Evolutionary conservation across 1,139 yeast species (phyloP), one percentile per base, ranked within the genome.

Genomic region (Geotrichum cucujoidarum): DNA sequence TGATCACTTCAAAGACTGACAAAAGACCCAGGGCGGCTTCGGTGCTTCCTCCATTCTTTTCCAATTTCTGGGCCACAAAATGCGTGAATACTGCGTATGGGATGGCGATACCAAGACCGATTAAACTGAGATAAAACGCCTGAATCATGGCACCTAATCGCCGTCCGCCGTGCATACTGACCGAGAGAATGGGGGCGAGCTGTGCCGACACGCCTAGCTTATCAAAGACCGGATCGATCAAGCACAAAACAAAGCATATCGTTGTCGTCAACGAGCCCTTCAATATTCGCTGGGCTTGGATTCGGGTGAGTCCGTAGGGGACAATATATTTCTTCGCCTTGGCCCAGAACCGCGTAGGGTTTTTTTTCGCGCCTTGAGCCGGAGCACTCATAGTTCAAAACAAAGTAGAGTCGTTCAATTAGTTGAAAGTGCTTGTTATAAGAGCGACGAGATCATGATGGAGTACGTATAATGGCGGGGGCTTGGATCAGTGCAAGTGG

Each of bases 161-260:
- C 50, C 77, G 64, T 0, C 77, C 78, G 1, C 77, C 77, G 55
- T 74, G 76, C 29, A 72, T 70, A 55, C 72, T 71, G 14, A 73
- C 77, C 1, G 76, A 67, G 2, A 72, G 65, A 37, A 75, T 55
- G 0, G 75, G 72, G 24, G 72, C 57, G 66, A 75, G 66, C 14
- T 73, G 71, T 1, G 74, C 70, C 37, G 72, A 68, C 1, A 58
- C 54, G 2, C 77, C 77, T n/a, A 74, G 47, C 13, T 55, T 60
- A 4, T 45, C 52, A 25, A 69, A 53, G 1, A 70, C 66, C 7
- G 61, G 61, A 0, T 71, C 70, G 6, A 70, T 66, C 27, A 71
- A 53, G 42, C 72, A 67, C 32, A 72, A 60, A 2, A 68, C 65
- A 34, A 71, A 64, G 14, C 75, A 69, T 2, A 71, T 60, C 0